Conservation (phyloP, 1,139 yeast species). For the Pichia sp. region DNA sequence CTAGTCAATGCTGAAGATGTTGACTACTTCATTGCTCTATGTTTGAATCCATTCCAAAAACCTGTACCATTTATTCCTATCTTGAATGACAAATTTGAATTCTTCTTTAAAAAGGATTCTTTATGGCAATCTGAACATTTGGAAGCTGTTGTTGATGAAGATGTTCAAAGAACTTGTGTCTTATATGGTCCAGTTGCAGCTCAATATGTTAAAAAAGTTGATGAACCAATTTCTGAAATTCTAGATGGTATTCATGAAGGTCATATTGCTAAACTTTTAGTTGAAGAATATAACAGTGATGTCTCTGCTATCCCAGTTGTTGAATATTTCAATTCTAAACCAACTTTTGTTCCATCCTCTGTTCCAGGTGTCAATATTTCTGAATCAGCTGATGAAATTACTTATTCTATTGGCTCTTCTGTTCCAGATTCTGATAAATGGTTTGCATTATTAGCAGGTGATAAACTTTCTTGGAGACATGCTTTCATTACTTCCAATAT, state of each 20-base stretch:
- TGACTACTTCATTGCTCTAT: slow-evolving; percentile 81
- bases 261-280: slow-evolving; percentile 63
- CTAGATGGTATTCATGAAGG: slow-evolving; percentile 87
- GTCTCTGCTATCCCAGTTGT: slow-evolving; percentile 70
- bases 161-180: slow-evolving; percentile 96
- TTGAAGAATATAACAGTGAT: slow-evolving; percentile 67
- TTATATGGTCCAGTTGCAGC: slow-evolving; percentile 99
- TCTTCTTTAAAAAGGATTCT: slow-evolving; percentile 96
- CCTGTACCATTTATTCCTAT: slow-evolving; percentile 98
- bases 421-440: slow-evolving; percentile 51
- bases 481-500: slow-evolving; percentile 77
- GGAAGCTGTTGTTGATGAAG: slow-evolving; percentile 92
- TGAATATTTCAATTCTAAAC: slow-evolving; percentile 60
- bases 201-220: slow-evolving; percentile 74
- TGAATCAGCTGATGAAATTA: slow-evolving; percentile 30
- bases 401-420: slow-evolving; percentile 39
- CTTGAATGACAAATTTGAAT: slow-evolving; percentile 87
- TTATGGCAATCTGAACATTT: slow-evolving; percentile 98
- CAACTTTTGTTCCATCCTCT: slow-evolving; percentile 30
- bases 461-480: slow-evolving; percentile 77
- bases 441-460: slow-evolving; percentile 80
- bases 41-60: slow-evolving; percentile 81
- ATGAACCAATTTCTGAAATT: slow-evolving; percentile 89
- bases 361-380: slow-evolving; percentile 36
- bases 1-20: slow-evolving; percentile 91